Evolutionary conservation across 306 rosid genomes (phyloP).

Genomic region (Pachyrhizus erosus): DNA sequence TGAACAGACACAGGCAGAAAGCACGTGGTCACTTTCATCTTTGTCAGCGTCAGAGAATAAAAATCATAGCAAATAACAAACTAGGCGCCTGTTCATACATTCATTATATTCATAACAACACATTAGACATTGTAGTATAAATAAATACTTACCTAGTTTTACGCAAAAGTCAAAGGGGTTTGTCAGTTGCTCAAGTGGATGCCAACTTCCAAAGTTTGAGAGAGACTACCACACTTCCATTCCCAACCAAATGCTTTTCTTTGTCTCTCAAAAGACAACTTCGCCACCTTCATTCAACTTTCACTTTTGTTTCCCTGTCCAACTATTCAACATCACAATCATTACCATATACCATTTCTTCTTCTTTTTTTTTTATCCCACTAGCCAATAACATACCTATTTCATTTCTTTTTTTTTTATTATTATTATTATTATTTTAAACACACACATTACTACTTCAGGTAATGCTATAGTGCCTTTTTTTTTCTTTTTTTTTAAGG

Average conservation of each 20-base stretch:
- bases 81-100: neutral
- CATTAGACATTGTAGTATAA: neutral
- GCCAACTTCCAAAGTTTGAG: constrained; percentile 28
- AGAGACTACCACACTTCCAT: too few relatives aligned
- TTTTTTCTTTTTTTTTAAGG: too few relatives aligned
- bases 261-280: neutral
- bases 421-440: too few relatives aligned
- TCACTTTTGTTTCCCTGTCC: neutral
- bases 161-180: neutral
- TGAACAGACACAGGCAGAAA: neutral
- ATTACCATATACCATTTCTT: neutral
- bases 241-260: neutral
- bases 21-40: neutral
- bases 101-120: neutral
- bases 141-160: neutral
- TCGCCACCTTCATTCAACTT: neutral
- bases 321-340: neutral
- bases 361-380: neutral
- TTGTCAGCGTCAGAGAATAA: neutral
- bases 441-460: too few relatives aligned
- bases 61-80: neutral
- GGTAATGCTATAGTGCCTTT: too few relatives aligned
- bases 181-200: constrained; percentile 14
- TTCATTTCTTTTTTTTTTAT: too few relatives aligned
- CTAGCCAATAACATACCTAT: too few relatives aligned